Evolutionary conservation across 805 yeast species (phyloP).

Genomic region (Scheffersomyces spartinae): DNA sequence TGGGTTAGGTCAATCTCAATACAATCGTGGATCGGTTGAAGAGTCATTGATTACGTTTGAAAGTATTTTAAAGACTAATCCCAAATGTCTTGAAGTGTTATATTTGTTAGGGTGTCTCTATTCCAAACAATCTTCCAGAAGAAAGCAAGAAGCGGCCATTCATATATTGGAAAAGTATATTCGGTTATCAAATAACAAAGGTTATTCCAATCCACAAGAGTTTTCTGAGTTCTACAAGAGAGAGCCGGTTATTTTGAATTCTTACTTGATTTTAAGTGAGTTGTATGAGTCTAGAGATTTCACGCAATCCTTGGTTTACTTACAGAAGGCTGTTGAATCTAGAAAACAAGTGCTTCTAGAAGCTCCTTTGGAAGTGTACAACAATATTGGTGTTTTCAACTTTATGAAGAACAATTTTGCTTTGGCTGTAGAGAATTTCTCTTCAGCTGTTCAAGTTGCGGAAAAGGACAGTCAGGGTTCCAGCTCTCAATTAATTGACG

Average conservation of each 20-base stretch:
- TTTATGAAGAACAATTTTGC: slow-evolving; percentile 51
- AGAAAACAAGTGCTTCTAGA: slow-evolving; percentile 30
- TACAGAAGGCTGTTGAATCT: slow-evolving; percentile 50
- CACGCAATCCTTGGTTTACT: slow-evolving; percentile 52
- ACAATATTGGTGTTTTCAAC: slow-evolving; percentile 78
- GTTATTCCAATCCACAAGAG: slow-evolving; percentile 13
- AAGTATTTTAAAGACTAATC: slow-evolving; percentile 49
- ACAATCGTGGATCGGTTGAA: slow-evolving; percentile 58
- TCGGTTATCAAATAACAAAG: slow-evolving; percentile 42
- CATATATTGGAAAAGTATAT: slow-evolving; percentile 59
- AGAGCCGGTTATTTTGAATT: slow-evolving; percentile 52
- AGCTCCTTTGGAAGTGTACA: slow-evolving; percentile 49
- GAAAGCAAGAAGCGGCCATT: slow-evolving; percentile 44
- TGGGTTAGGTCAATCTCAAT: slow-evolving; percentile 81
- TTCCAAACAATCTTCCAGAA: slow-evolving; percentile 32
- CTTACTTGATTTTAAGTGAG: slow-evolving; percentile 56
- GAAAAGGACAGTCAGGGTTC: too few species aligned
- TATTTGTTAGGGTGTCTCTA: slow-evolving; percentile 70
- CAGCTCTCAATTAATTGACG: slow-evolving; percentile 15
- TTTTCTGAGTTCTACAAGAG: slow-evolving; percentile 11
- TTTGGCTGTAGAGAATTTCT: slow-evolving; percentile 46
- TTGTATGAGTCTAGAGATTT: slow-evolving; percentile 58
- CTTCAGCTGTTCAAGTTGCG: slow-evolving; percentile 35
- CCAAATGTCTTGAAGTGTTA: slow-evolving; percentile 62
- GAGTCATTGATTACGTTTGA: slow-evolving; percentile 86